Evolutionary conservation across 2,329 filamentous ascomycete genomes (phyloP), one percentile per base, ranked within the genome.

Genomic region (Colletotrichum theobromicola): DNA sequence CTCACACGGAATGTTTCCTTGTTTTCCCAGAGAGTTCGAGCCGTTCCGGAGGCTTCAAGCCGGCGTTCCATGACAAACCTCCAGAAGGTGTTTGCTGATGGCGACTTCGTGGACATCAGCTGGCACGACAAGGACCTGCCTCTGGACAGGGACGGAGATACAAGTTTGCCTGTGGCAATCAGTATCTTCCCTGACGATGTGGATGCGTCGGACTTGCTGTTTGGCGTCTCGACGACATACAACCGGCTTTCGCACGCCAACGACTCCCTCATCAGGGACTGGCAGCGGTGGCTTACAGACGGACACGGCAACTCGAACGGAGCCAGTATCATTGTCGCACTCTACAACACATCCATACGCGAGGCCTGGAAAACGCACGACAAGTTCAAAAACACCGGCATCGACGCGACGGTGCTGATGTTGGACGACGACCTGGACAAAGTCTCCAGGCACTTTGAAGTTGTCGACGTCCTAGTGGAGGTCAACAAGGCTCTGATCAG

Each of bases 221-320:
- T 84, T 37, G 81, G 80, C 16, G 77, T 83, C 55, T 80, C 80
- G 13, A 86, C 86, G 1, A 86, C 84, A 15, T 87, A 84, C 69
- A 79, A 81, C 18, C 83, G 86, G 6, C 79, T 88, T 34, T 79
- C 80, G 3, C 82, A 83, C 57, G 78, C 82, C 12, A 82, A 87
- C 66, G 82, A 82, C 70, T 82, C 84, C 12, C 78, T 87, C 55
- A 77, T 87, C 7, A 80, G 80, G 55, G 83, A 85, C 72, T 88
- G 87, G 87, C 80, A 84, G 46, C 81, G 86, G 4, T 88, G 86
- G 86, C 81, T 88, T 70, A 87, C 87, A 1, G 81, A 86, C 58
- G 84, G 84, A 5, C 80, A 80, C 10, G 81, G 82, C 4, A 77
- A 78, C 15, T 84, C 83, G 4, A 88, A 88, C 74, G 87, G 87